Percentiles rank a stretch among this genome's conserved stretches.
Evolutionary conservation across 371 early-diverging fungal genomes (phyloP).

Genomic region (Coemansia sp.): DNA sequence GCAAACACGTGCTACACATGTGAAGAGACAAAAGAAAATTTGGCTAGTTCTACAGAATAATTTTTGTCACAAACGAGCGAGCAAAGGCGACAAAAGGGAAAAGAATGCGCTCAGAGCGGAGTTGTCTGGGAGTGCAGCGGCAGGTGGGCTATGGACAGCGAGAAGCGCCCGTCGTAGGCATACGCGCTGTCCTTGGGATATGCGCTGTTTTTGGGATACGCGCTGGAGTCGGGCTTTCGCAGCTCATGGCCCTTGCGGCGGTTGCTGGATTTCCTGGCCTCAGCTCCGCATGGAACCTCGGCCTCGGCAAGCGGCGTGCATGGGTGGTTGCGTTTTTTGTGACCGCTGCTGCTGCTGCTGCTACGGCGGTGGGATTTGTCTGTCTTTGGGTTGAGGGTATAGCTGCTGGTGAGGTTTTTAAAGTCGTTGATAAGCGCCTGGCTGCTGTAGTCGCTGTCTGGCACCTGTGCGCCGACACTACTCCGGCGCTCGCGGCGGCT

Average conservation of each 20-base stretch:
- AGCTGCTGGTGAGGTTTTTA: slow-evolving; percentile 4
- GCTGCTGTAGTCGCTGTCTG: slow-evolving; percentile 1
- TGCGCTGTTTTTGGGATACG: not conserved
- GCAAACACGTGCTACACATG: not conserved
- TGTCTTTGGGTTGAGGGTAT: slow-evolving; percentile 1
- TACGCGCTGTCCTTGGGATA: not conserved
- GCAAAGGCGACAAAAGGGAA: not conserved
- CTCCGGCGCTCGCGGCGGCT: slow-evolving; percentile 4
- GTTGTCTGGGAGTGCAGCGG: slow-evolving; percentile 18
- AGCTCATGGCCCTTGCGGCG: slow-evolving; percentile 2
- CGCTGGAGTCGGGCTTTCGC: slow-evolving; percentile 3
- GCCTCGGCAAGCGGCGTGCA: not conserved
- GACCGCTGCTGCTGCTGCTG: not conserved
- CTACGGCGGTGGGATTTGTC: not conserved
- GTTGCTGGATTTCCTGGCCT: not conserved
- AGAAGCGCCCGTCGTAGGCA: slow-evolving; percentile 26
- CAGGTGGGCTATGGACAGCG: slow-evolving; percentile 34
- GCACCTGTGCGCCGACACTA: not conserved
- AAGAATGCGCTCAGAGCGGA: not conserved
- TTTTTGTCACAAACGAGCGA: not conserved
- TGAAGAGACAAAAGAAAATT: not conserved
- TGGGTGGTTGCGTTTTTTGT: slow-evolving; percentile 3
- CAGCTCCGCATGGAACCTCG: not conserved
- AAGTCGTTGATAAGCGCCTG: not conserved
- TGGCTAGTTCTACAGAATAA: not conserved